These are phyloP conservation scores for Boletus rubescentipes DNA, from an alignment of 768 basidiomycete species.

Conservation along the genomic window DNA sequence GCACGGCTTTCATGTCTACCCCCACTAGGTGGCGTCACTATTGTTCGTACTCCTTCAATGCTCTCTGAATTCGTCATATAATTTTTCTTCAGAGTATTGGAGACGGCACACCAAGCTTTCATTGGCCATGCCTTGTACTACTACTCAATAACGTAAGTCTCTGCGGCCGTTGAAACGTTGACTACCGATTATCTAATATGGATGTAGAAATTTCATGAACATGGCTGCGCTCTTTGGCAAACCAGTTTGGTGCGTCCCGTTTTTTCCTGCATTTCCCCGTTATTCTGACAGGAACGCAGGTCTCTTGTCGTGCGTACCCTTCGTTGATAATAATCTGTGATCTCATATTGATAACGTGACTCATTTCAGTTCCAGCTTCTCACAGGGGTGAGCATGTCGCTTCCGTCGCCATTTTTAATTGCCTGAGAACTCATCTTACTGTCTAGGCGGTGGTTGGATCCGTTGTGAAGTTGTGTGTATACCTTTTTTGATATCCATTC, in stretches of 20 bases:
- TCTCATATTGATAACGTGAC: not conserved
- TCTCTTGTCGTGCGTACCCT: slow-evolving; percentile 45
- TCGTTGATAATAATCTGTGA: slow-evolving; percentile 5
- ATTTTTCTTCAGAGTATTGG: slow-evolving; percentile 39
- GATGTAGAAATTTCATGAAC: slow-evolving; percentile 41
- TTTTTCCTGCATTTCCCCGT: not conserved
- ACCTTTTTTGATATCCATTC: not conserved
- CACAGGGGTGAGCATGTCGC: slow-evolving; percentile 33
- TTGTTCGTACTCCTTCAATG: slow-evolving; percentile 27
- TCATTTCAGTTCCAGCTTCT: slow-evolving; percentile 42
- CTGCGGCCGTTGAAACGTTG: not conserved
- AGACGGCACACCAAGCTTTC: slow-evolving; percentile 48
- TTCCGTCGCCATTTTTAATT: not conserved
- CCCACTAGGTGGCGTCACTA: slow-evolving; percentile 30
- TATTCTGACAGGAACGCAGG: slow-evolving; percentile 35
- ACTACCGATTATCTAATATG: slow-evolving; percentile 2
- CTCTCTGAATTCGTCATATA: not conserved
- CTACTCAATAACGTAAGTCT: slow-evolving; percentile 52
- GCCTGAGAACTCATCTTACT: not conserved
- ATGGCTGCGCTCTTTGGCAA: slow-evolving; percentile 36
- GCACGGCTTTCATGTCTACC: not conserved
- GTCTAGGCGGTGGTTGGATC: slow-evolving; percentile 51
- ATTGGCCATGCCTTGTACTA: slow-evolving; percentile 53
- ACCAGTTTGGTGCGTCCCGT: slow-evolving; percentile 44
- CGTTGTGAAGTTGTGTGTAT: slow-evolving; percentile 54